phyloP scores from a whole-genome alignment of 2,329 filamentous ascomycete genomes.

The Hymenoscyphus scutula region DNA sequence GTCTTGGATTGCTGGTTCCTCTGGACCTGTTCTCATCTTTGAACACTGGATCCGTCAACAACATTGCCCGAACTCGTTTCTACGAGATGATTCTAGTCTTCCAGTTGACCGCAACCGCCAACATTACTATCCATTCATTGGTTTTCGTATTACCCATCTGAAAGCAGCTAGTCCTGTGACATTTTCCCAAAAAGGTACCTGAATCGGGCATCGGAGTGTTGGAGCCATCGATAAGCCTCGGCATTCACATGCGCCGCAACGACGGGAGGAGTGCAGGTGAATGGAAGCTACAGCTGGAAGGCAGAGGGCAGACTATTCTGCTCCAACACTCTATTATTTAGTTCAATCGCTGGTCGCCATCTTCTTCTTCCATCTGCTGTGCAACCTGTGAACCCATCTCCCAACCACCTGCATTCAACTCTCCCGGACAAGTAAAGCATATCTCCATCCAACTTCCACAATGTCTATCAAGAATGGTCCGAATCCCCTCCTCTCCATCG shows the following conservation, averaged over 20 bases:
- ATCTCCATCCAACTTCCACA: slow-evolving; percentile 35
- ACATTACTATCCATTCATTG: neutral
- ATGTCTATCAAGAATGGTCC: slow-evolving; percentile 76
- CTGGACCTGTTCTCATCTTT: neutral
- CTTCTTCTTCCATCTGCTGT: neutral
- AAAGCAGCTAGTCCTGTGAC: neutral
- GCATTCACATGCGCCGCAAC: neutral
- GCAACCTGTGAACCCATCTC: neutral
- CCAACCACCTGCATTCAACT: neutral
- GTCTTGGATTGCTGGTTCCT: neutral
- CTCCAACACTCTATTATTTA: neutral
- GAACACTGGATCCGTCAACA: neutral
- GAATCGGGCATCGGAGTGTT: neutral
- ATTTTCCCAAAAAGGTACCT: neutral
- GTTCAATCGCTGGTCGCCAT: neutral
- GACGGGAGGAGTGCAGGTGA: too few species aligned
- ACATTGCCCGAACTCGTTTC: neutral
- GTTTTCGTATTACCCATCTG: neutral
- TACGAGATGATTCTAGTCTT: neutral
- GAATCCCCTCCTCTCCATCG: neutral
- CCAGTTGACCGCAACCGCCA: neutral
- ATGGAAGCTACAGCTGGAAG: too few species aligned
- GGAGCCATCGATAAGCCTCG: neutral
- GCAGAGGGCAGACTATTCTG: neutral
- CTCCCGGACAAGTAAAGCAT: neutral